Conservation (phyloP, 2,329 filamentous ascomycete species). For the Clarireedia paspali region DNA sequence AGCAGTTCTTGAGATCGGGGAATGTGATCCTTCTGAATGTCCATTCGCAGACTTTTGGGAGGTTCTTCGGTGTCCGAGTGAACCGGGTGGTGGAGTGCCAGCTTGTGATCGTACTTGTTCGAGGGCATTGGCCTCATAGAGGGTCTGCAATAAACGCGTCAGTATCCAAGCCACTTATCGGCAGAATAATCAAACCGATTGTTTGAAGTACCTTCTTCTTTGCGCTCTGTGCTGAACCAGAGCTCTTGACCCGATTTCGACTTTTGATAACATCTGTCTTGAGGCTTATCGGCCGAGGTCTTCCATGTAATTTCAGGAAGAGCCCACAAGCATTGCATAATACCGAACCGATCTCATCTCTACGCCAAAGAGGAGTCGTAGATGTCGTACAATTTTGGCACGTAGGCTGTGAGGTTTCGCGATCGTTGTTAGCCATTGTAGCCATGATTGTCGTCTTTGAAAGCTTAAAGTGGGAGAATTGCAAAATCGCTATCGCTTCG, state of each 20-base stretch:
- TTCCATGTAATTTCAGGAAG: conserved; percentile 93
- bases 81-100: conserved; percentile 42
- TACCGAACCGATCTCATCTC: conserved; percentile 91
- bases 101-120: conserved; percentile 47
- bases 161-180: conserved; percentile 18
- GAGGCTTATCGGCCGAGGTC: conserved; percentile 85
- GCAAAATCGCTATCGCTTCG: conserved; percentile 9
- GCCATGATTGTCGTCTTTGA: conserved; percentile 30
- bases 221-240: conserved; percentile 64
- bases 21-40: conserved; percentile 66
- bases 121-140: conserved; percentile 50
- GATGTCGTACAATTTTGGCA: conserved; percentile 96
- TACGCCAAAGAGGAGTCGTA: conserved; percentile 92
- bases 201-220: conserved; percentile 64
- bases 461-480: conserved; percentile 3
- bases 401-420: conserved; percentile 68
- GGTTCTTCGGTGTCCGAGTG: conserved; percentile 52
- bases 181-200: neutral
- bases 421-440: conserved; percentile 41
- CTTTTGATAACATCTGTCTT: conserved; percentile 99
- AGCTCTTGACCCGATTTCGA: conserved; percentile 92
- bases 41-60: conserved; percentile 68
- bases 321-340: conserved; percentile 98
- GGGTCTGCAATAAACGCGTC: conserved; percentile 24
- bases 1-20: conserved; percentile 70